These are phyloP conservation scores for Scytalidium sp. DNA, from an alignment of 2,329 filamentous ascomycete genomes.

Conservation along the genomic window DNA sequence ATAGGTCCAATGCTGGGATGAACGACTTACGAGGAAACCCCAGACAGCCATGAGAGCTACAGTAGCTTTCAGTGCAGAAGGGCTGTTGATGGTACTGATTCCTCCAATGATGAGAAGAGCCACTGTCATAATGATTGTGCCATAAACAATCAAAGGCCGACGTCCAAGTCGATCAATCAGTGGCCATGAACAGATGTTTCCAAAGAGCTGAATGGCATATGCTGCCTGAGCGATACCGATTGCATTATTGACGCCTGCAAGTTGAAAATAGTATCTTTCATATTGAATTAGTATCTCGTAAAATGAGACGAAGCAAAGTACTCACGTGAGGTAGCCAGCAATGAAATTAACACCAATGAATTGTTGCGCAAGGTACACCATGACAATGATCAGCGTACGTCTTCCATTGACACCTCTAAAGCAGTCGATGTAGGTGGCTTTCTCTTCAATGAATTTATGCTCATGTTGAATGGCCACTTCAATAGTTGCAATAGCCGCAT, in stretches of 20 bases:
- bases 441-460: slow-evolving; percentile 14
- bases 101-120: slow-evolving; percentile 29
- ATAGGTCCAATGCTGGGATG: too few relatives aligned
- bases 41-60: not conserved
- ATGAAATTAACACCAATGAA: slow-evolving; percentile 29
- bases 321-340: slow-evolving; percentile 26
- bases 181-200: slow-evolving; percentile 28
- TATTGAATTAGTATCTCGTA: too few relatives aligned
- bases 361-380: slow-evolving; percentile 30
- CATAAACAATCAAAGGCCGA: slow-evolving; percentile 27
- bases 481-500: not conserved
- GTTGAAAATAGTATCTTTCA: slow-evolving; percentile 1
- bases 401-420: slow-evolving; percentile 26
- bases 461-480: not conserved
- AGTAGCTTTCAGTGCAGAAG: slow-evolving; percentile 5
- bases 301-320: too few relatives aligned
- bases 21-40: slow-evolving; percentile 18
- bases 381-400: slow-evolving; percentile 27
- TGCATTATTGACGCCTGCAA: slow-evolving; percentile 26
- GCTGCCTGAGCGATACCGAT: slow-evolving; percentile 26
- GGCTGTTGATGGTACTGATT: slow-evolving; percentile 25
- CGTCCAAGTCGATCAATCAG: slow-evolving; percentile 28
- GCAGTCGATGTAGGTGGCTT: slow-evolving; percentile 23
- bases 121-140: slow-evolving; percentile 24
- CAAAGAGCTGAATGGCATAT: slow-evolving; percentile 26